These are phyloP conservation scores for Funneliformis mosseae DNA, from an alignment of 192 early-diverging fungal genomes.

Conservation along the genomic window DNA sequence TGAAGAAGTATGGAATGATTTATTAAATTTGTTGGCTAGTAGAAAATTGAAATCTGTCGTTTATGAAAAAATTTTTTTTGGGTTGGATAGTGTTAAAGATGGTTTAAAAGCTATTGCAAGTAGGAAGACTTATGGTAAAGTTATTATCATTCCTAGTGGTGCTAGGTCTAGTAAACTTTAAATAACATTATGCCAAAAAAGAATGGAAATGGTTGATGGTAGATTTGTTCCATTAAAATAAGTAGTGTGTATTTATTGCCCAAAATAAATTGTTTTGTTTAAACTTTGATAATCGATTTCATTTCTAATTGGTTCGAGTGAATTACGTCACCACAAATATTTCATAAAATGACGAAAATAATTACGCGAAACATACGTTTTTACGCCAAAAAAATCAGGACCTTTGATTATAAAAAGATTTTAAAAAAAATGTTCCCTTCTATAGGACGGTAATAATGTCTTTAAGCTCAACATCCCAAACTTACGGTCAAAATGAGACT, in stretches of 20 bases:
- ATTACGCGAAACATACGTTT: no score
- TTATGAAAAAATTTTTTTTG: slow-evolving; percentile 66
- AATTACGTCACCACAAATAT: no score
- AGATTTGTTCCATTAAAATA: no score
- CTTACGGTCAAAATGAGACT: slow-evolving; percentile 15
- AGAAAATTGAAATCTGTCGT: slow-evolving; percentile 62
- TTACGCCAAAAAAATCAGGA: no score
- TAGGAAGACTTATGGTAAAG: slow-evolving; percentile 80
- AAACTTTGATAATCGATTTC: no score
- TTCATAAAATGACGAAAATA: no score
- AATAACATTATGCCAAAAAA: not conserved
- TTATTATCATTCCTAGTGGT: slow-evolving; percentile 56
- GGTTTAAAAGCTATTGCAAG: slow-evolving; percentile 71
- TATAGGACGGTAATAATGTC: not conserved
- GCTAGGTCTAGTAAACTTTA: not conserved
- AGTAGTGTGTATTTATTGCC: no score
- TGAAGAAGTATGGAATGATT: slow-evolving; percentile 66
- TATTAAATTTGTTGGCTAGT: slow-evolving; percentile 61
- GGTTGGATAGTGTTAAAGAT: slow-evolving; percentile 62
- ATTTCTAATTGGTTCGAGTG: no score
- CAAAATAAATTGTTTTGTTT: no score
- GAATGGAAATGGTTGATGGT: no score
- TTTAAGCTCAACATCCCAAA: not conserved
- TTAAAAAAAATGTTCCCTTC: no score
- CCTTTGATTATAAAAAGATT: no score